Evolutionary conservation across 352 stramenopile genomes (phyloP).

Genomic region (Aphanomyces astaci): DNA sequence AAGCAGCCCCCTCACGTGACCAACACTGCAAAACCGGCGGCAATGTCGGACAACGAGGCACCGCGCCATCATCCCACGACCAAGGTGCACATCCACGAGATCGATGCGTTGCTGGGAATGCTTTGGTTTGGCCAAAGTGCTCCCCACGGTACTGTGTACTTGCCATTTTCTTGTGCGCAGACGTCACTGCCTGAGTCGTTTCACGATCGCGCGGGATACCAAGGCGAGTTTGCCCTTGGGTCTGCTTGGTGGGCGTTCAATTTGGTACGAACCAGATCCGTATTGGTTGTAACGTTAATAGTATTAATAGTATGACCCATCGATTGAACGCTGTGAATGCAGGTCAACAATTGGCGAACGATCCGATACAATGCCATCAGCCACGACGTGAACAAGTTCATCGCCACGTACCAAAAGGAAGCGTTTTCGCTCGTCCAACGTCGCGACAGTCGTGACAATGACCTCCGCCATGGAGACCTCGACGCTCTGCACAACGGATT

Average conservation of each 20-base stretch:
- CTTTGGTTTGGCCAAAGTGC: conserved; percentile 24
- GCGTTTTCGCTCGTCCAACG: conserved; percentile 19
- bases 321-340: neutral
- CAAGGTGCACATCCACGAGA: neutral
- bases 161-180: conserved; percentile 12
- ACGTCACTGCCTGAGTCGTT: conserved; percentile 13
- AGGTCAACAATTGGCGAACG: conserved; percentile 28
- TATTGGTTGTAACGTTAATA: too few relatives aligned
- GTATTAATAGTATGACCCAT: too few relatives aligned
- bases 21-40: conserved; percentile 25
- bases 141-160: conserved; percentile 21
- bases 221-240: conserved; percentile 21
- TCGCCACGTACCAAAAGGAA: conserved; percentile 13
- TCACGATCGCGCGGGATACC: conserved; percentile 17
- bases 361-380: conserved; percentile 26
- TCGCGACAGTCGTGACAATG: conserved; percentile 31
- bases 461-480: neutral
- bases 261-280: conserved; percentile 3
- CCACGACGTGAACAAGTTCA: conserved; percentile 13
- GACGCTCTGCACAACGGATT: conserved; percentile 14
- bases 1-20: neutral
- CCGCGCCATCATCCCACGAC: too few relatives aligned
- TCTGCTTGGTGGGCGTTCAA: conserved; percentile 31
- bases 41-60: neutral
- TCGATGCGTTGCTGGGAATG: neutral